Evolutionary conservation across 2,329 filamentous ascomycete genomes (phyloP).

Genomic region (Aureobasidium sp.): DNA sequence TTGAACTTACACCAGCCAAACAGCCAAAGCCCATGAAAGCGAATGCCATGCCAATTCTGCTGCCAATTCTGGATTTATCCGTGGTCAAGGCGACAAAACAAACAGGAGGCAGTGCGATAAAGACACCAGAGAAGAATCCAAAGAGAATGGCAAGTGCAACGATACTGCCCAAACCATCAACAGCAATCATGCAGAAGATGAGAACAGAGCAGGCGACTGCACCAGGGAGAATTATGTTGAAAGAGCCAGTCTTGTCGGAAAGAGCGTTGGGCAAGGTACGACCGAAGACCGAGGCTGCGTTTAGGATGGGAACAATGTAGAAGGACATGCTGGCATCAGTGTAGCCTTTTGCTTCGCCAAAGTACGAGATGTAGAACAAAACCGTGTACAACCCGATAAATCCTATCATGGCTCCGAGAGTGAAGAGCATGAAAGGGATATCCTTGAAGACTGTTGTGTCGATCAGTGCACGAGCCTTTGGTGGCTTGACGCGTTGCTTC

Average conservation of each 20-base stretch:
- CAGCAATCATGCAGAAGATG: conserved; percentile 33
- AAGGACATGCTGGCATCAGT: conserved; percentile 32
- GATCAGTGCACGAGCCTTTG: conserved; percentile 31
- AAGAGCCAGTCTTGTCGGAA: conserved; percentile 33
- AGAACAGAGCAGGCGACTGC: conserved; percentile 30
- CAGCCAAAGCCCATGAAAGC: conserved; percentile 29
- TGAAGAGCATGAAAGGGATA: conserved; percentile 32
- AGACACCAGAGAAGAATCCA: conserved; percentile 40
- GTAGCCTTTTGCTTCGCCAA: conserved; percentile 26
- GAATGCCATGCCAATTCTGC: conserved; percentile 36
- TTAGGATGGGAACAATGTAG: conserved; percentile 39
- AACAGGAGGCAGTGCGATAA: conserved; percentile 37
- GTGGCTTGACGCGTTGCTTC: conserved; percentile 30
- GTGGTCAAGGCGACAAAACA: conserved; percentile 34
- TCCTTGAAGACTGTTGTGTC: conserved; percentile 37
- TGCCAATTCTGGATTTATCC: conserved; percentile 39
- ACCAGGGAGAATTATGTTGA: conserved; percentile 31
- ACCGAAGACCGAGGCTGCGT: conserved; percentile 37
- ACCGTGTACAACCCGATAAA: conserved; percentile 37
- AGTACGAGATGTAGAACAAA: conserved; percentile 38
- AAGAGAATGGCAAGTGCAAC: conserved; percentile 32
- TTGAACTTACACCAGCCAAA: too few relatives aligned
- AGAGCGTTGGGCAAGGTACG: conserved; percentile 34
- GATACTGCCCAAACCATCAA: conserved; percentile 28
- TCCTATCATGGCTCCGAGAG: conserved; percentile 26